These are phyloP conservation scores for Heterobasidion occidentale DNA, from an alignment of 1,284 basidiomycete species.

Conservation along the genomic window DNA sequence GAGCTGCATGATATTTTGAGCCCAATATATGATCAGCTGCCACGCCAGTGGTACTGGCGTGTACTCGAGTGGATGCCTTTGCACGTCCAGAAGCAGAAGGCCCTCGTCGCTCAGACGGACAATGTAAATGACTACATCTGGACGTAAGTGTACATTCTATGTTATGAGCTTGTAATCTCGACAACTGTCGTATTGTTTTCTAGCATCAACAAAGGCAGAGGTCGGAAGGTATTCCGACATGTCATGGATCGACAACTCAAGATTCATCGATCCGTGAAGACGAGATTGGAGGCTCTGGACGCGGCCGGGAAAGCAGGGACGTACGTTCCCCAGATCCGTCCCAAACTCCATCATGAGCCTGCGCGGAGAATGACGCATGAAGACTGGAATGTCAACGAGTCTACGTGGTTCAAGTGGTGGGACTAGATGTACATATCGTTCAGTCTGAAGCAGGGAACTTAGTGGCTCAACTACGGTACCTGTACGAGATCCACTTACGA, in stretches of 20 bases:
- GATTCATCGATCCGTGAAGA: not conserved
- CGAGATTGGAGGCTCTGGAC: not conserved
- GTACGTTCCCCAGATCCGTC: not conserved
- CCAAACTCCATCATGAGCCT: not conserved
- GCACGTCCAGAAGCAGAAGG: slow-evolving; percentile 2
- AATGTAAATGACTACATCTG: not conserved
- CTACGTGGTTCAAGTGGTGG: not conserved
- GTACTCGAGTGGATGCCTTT: slow-evolving; percentile 38
- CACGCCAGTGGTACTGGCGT: slow-evolving; percentile 42
- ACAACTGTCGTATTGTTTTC: not conserved
- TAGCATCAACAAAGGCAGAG: not conserved
- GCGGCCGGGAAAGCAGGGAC: not conserved
- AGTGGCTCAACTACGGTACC: too few species aligned
- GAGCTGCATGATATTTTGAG: slow-evolving; percentile 43
- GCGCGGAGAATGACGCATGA: not conserved
- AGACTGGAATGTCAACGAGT: not conserved
- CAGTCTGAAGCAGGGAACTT: too few species aligned
- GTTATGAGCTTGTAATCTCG: too few species aligned
- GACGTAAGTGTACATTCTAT: not conserved
- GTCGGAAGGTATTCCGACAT: not conserved
- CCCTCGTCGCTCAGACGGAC: not conserved
- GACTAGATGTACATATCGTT: not conserved
- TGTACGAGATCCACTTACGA: too few species aligned
- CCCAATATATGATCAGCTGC: slow-evolving; percentile 46
- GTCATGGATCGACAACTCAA: not conserved